A percentile compares a stretch with the other conserved stretches of the same genome.
phyloP scores from a whole-genome alignment of 2,329 filamentous ascomycete species.

The Diaporthe ampelina region DNA sequence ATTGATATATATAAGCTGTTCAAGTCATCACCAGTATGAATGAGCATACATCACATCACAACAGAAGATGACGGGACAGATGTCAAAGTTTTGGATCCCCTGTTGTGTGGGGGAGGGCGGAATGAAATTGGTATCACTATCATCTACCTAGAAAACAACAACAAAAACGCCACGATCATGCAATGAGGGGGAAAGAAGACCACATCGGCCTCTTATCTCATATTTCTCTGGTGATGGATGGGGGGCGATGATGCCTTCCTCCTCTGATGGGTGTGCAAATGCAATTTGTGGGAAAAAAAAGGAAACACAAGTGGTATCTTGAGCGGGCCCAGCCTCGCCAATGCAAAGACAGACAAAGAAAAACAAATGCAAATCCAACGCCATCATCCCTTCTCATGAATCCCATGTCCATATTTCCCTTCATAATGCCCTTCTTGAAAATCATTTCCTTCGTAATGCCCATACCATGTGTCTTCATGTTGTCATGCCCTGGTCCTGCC shows the following conservation, averaged over 20 bases:
- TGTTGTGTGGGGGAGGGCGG: neutral
- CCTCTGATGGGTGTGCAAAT: conserved; percentile 13
- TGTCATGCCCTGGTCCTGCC: neutral
- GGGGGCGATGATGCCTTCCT: conserved; percentile 9
- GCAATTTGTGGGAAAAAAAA: neutral
- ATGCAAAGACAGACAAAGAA: neutral
- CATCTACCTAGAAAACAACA: conserved; percentile 20
- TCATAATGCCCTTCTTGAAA: conserved; percentile 9
- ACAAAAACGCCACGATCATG: conserved; percentile 15
- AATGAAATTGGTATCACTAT: conserved; percentile 29
- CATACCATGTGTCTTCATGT: neutral
- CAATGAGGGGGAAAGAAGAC: conserved; percentile 11
- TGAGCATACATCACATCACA: too few relatives aligned
- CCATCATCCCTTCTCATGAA: neutral
- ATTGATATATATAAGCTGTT: too few relatives aligned
- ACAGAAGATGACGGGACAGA: neutral
- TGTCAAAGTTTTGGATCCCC: neutral
- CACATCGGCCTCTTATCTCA: neutral
- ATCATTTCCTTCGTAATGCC: conserved; percentile 1
- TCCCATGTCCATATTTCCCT: conserved; percentile 2
- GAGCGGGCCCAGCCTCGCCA: conserved; percentile 29
- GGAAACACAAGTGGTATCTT: conserved; percentile 21
- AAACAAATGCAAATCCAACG: conserved; percentile 14
- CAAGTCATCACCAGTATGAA: too few relatives aligned
- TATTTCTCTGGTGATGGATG: neutral